Conservation (phyloP, 768 basidiomycete species). For the Kwoniella newhampshirensis region DNA sequence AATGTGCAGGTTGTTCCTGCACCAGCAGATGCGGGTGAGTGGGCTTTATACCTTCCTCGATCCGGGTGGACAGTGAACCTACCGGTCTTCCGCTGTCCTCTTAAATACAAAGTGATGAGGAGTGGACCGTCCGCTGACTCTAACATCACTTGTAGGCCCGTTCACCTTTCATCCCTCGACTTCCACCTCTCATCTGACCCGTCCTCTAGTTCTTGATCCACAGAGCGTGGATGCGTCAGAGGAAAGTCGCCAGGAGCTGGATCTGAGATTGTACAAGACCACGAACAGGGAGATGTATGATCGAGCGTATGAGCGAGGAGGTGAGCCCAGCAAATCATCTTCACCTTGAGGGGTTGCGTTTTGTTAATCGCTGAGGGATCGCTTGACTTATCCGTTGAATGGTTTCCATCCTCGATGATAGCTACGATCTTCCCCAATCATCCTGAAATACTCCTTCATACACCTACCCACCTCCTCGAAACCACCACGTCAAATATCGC, state of each 20-base stretch:
- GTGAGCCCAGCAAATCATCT: no score
- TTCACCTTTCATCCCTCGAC: constrained; percentile 11
- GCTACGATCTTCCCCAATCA: constrained; percentile 9
- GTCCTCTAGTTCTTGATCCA: constrained; percentile 29
- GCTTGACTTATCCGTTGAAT: no score
- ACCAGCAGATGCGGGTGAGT: constrained; percentile 25
- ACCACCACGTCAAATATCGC: constrained; percentile 45
- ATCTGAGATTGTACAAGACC: constrained; percentile 39
- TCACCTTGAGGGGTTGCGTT: no score
- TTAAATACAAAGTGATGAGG: background rate
- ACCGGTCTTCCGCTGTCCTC: no score
- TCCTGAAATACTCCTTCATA: constrained; percentile 41
- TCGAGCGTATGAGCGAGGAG: constrained; percentile 22
- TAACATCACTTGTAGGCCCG: constrained; percentile 11
- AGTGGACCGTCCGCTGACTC: background rate
- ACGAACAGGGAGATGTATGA: constrained; percentile 34
- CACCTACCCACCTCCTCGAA: constrained; percentile 29
- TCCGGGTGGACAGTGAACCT: background rate
- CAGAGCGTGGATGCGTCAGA: background rate
- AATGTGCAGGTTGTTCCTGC: constrained; percentile 33
- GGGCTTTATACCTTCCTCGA: background rate
- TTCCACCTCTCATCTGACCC: background rate
- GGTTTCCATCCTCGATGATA: background rate
- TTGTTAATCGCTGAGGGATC: no score
- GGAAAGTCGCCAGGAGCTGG: constrained; percentile 9